Evolutionary conservation across 2,329 filamentous ascomycete genomes (phyloP).

Genomic region (Diaporthe citriasiana): DNA sequence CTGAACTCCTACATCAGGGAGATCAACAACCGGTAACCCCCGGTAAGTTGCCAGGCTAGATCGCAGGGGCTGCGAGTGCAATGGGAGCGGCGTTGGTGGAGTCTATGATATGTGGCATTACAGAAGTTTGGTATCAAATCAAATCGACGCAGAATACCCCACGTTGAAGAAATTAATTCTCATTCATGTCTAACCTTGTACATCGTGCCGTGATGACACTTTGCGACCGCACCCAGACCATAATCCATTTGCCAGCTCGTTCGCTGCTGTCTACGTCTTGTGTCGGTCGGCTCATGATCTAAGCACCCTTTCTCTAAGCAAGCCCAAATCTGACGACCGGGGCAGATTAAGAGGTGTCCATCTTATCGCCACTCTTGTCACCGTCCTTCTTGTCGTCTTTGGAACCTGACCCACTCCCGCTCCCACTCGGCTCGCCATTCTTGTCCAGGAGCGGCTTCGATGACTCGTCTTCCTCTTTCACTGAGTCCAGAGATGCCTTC

Average conservation of each 20-base stretch:
- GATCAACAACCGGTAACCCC: slow-evolving; percentile 69
- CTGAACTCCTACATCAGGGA: slow-evolving; percentile 84
- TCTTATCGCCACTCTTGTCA: slow-evolving; percentile 74
- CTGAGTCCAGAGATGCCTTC: slow-evolving; percentile 83
- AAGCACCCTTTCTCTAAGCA: slow-evolving; percentile 6
- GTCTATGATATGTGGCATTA: slow-evolving; percentile 18
- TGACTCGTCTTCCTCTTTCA: slow-evolving; percentile 83
- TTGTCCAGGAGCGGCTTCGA: slow-evolving; percentile 73
- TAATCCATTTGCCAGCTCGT: slow-evolving; percentile 6
- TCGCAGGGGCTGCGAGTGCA: not conserved
- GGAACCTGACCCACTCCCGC: slow-evolving; percentile 57
- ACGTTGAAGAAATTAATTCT: slow-evolving; percentile 31
- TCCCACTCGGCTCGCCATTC: slow-evolving; percentile 75
- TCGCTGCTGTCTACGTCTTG: slow-evolving; percentile 11
- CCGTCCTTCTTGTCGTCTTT: slow-evolving; percentile 66
- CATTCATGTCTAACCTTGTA: slow-evolving; percentile 39
- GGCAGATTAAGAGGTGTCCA: slow-evolving; percentile 82
- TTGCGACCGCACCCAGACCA: not conserved
- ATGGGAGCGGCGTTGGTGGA: slow-evolving; percentile 38
- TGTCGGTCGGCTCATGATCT: not conserved
- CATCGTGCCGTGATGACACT: slow-evolving; percentile 25
- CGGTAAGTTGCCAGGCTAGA: not conserved
- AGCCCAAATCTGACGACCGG: not conserved
- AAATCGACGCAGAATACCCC: slow-evolving; percentile 19
- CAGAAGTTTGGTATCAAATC: slow-evolving; percentile 28